Evolutionary conservation across 73 alveolate species (phyloP).

Genomic region (Urostyla sp.): DNA sequence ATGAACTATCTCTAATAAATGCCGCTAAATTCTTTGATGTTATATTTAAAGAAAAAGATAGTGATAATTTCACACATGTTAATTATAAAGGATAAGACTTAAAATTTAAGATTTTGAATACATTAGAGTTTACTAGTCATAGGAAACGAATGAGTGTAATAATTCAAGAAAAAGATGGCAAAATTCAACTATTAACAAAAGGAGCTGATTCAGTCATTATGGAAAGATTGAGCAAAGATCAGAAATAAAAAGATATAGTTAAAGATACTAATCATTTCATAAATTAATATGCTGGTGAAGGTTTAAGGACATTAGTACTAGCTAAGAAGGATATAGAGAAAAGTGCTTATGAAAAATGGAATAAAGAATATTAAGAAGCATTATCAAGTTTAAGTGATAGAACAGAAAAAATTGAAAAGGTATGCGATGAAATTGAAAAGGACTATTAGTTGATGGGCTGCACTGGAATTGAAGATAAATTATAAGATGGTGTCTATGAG

Average conservation of each 20-base stretch:
- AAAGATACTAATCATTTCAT: constrained; percentile 37
- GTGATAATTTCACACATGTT: constrained; percentile 64
- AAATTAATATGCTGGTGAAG: constrained; percentile 75
- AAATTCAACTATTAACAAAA: constrained; percentile 38
- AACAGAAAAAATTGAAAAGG: constrained; percentile 32
- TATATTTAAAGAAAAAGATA: constrained; percentile 79
- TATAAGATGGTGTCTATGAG: constrained; percentile 80
- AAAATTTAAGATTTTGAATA: constrained; percentile 70
- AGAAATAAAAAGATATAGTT: background rate
- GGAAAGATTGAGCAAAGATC: constrained; percentile 4
- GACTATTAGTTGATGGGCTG: constrained; percentile 65
- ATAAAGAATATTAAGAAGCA: constrained; percentile 47
- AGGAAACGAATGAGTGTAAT: constrained; percentile 92
- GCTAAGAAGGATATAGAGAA: constrained; percentile 62
- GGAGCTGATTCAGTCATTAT: constrained; percentile 87
- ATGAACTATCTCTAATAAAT: constrained; percentile 92
- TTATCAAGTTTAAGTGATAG: constrained; percentile 8
- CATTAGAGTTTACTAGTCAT: constrained; percentile 84
- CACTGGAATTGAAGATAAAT: constrained; percentile 88
- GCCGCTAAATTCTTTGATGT: constrained; percentile 83
- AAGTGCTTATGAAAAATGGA: constrained; percentile 60
- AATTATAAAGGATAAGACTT: constrained; percentile 64
- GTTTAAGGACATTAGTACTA: constrained; percentile 74
- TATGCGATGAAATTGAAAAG: constrained; percentile 55
- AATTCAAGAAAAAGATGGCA: constrained; percentile 41